Percentiles rank a stretch among this genome's conserved stretches.
Conservation (phyloP, 2,329 filamentous ascomycete genomes). For the Alternaria viburni region DNA sequence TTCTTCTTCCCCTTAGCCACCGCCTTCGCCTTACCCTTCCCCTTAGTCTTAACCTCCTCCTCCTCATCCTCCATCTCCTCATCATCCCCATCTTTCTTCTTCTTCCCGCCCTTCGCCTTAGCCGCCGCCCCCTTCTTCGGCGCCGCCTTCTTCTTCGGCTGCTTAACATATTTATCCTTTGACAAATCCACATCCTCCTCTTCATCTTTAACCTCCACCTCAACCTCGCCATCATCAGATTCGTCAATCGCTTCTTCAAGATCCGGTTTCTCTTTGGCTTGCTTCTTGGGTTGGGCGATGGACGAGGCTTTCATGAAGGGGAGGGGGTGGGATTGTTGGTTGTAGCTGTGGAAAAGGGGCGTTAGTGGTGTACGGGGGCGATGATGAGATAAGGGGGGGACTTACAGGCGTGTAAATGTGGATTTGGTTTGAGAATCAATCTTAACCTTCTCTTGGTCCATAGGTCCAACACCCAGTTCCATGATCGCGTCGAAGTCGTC, state of each 20-base stretch:
- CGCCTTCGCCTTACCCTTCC: slow-evolving; percentile 55
- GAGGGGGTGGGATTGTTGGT: slow-evolving; percentile 81
- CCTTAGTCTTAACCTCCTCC: slow-evolving; percentile 60
- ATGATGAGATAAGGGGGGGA: slow-evolving; percentile 31
- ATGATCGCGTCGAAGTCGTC: slow-evolving; percentile 94
- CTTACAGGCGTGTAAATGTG: slow-evolving; percentile 86
- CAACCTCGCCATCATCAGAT: slow-evolving; percentile 69
- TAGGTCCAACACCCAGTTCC: slow-evolving; percentile 87
- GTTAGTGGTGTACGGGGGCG: slow-evolving; percentile 9
- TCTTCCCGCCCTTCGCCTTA: slow-evolving; percentile 52
- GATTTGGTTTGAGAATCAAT: slow-evolving; percentile 87
- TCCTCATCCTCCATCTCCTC: slow-evolving; percentile 44
- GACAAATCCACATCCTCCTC: slow-evolving; percentile 82
- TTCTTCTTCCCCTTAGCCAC: slow-evolving; percentile 11
- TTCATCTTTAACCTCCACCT: slow-evolving; percentile 60
- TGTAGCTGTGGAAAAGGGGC: slow-evolving; percentile 75
- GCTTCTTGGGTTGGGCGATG: slow-evolving; percentile 73
- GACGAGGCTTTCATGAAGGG: slow-evolving; percentile 95
- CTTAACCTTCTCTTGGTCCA: slow-evolving; percentile 75
- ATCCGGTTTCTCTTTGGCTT: slow-evolving; percentile 79
- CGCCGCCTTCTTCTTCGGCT: slow-evolving; percentile 76
- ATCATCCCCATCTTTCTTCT: slow-evolving; percentile 41
- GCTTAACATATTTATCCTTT: slow-evolving; percentile 96
- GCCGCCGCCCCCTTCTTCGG: slow-evolving; percentile 51
- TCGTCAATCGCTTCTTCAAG: slow-evolving; percentile 96